Evolutionary conservation across 768 basidiomycete genomes (phyloP).

Genomic region (Mycena sanguinolenta): DNA sequence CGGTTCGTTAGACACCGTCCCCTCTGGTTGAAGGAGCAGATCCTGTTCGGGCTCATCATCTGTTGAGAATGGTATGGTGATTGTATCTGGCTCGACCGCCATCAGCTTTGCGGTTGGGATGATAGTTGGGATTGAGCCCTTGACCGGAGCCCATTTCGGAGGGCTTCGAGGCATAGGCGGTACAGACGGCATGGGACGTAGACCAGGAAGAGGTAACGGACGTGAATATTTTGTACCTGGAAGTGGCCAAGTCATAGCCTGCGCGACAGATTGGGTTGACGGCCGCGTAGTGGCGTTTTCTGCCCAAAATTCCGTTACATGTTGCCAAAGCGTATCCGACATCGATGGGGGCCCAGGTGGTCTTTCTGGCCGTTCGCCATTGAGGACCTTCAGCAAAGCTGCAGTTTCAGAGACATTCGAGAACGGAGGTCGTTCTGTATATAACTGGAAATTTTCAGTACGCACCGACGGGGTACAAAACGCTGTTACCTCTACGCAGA

Average conservation of each 20-base stretch:
- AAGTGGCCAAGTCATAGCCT: constrained; percentile 3
- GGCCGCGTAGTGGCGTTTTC: neutral
- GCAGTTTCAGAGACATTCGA: neutral
- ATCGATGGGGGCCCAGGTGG: constrained; percentile 1
- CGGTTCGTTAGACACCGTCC: too few species aligned
- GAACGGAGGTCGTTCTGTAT: constrained; percentile 28
- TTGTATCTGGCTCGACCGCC: too few species aligned
- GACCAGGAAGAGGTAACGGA: neutral
- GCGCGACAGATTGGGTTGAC: neutral
- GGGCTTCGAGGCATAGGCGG: too few species aligned
- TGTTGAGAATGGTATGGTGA: too few species aligned
- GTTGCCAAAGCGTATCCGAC: constrained; percentile 1
- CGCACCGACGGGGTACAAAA: neutral
- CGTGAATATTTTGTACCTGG: neutral
- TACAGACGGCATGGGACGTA: neutral
- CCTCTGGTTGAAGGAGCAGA: too few species aligned
- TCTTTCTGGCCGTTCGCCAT: constrained; percentile 11
- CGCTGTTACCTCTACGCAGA: constrained; percentile 48
- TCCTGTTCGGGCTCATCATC: too few species aligned
- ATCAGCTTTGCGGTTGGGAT: too few species aligned
- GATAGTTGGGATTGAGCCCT: too few species aligned
- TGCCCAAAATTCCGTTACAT: neutral
- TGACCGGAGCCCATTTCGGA: too few species aligned
- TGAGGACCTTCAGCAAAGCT: constrained; percentile 10
- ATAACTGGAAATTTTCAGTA: constrained; percentile 12